Evolutionary conservation across 257 asterid species (phyloP).

Genomic region (Nicotiana sylvestris): DNA sequence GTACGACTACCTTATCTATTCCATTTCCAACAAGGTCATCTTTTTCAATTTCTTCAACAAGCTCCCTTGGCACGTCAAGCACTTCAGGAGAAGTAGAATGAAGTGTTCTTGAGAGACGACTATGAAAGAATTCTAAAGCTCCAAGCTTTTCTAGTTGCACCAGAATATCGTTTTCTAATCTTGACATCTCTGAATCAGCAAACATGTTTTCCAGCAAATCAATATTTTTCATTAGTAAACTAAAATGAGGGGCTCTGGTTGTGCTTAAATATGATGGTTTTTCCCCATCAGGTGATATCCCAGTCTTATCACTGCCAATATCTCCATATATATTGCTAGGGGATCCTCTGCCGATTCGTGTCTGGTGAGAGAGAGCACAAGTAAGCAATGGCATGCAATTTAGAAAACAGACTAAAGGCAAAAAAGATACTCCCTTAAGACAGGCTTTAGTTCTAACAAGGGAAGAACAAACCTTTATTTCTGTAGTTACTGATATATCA

Average conservation of each 20-base stretch:
- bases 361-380: conserved; percentile 31
- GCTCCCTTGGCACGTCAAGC: conserved; percentile 28
- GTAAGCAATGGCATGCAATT: conserved; percentile 13
- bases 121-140: conserved; percentile 63
- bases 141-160: conserved; percentile 69
- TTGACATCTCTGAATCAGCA: conserved; percentile 42
- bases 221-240: conserved; percentile 64
- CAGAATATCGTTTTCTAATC: conserved; percentile 68
- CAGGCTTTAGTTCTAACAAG: conserved; percentile 1
- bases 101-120: conserved; percentile 44
- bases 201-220: conserved; percentile 58
- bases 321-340: conserved; percentile 25
- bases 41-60: conserved; percentile 29
- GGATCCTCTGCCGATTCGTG: conserved; percentile 29
- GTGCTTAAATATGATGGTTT: conserved; percentile 24
- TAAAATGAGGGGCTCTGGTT: conserved; percentile 41
- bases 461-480: conserved; percentile 39
- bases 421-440: background rate
- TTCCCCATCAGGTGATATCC: conserved; percentile 19
- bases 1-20: conserved; percentile 34
- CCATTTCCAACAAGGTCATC: conserved; percentile 23
- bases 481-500: conserved; percentile 35
- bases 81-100: conserved; percentile 22
- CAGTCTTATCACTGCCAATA: conserved; percentile 17
- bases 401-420: background rate